A percentile compares a stretch with the other conserved stretches of the same genome.
phyloP scores from a whole-genome alignment of 139 green algal genomes.

The Chlamydomonas schloesseri region DNA sequence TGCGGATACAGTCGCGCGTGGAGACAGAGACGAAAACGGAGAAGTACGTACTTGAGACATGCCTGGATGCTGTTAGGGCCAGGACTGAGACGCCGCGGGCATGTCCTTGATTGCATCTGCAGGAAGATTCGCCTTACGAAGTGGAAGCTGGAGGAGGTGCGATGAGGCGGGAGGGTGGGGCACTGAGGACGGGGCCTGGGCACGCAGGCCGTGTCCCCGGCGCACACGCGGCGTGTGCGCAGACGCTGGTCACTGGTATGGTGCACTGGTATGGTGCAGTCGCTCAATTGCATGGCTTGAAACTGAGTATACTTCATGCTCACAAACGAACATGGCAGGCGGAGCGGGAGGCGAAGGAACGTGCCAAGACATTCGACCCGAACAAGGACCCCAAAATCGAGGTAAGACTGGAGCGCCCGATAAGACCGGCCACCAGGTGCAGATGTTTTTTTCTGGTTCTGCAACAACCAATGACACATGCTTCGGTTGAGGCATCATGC shows the following conservation, averaged over 20 bases:
- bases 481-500: too few species aligned
- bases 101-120: constrained; percentile 6
- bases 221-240: too few species aligned
- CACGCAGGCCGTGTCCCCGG: too few species aligned
- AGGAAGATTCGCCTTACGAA: constrained; percentile 65
- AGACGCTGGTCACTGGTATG: too few species aligned
- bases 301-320: too few species aligned
- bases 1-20: constrained; percentile 74
- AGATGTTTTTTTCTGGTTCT: too few species aligned
- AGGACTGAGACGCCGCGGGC: background rate
- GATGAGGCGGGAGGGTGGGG: background rate
- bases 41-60: constrained; percentile 59
- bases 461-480: too few species aligned
- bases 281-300: too few species aligned
- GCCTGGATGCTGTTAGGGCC: background rate
- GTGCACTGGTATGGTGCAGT: too few species aligned
- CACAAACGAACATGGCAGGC: constrained; percentile 44
- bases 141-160: constrained; percentile 66
- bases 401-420: too few species aligned
- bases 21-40: constrained; percentile 79
- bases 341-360: constrained; percentile 64
- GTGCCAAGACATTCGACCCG: constrained; percentile 71
- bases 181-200: too few species aligned
- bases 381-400: constrained; percentile 81
- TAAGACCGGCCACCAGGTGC: too few species aligned